Conservation (phyloP, 495 filamentous ascomycete species). For the Halenospora varia region DNA sequence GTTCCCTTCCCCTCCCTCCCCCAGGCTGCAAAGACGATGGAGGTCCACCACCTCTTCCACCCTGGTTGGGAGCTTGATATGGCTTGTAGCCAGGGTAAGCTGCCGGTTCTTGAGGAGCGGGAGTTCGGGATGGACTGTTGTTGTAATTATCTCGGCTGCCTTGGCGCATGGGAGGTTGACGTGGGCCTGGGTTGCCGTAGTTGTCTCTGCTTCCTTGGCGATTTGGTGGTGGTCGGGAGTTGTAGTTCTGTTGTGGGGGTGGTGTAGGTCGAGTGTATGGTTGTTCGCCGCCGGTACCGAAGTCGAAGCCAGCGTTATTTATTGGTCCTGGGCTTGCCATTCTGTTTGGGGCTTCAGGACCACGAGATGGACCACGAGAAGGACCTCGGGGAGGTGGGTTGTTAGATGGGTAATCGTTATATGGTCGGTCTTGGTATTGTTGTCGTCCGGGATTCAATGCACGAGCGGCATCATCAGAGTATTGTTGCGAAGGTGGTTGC, state of each 20-base stretch:
- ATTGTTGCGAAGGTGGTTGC: conserved; percentile 17
- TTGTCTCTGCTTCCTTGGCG: conserved; percentile 7
- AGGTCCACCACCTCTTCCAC: neutral
- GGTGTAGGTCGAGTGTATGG: conserved; percentile 7
- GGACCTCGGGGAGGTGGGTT: conserved; percentile 14
- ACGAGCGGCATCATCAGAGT: conserved; percentile 13
- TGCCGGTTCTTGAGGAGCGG: conserved; percentile 12
- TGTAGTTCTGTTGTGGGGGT: conserved; percentile 12
- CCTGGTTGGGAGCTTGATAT: conserved; percentile 8
- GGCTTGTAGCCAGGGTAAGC: conserved; percentile 16
- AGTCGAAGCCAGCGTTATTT: conserved; percentile 25
- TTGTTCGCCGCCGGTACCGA: conserved; percentile 11
- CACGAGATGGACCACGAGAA: conserved; percentile 11
- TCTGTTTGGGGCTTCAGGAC: neutral
- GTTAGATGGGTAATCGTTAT: conserved; percentile 13
- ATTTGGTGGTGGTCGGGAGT: neutral
- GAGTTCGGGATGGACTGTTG: conserved; percentile 12
- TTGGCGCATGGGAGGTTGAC: conserved; percentile 9
- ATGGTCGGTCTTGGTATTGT: conserved; percentile 15
- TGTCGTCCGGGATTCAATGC: conserved; percentile 16
- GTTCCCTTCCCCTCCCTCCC: conserved; percentile 10
- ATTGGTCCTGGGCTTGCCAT: conserved; percentile 16
- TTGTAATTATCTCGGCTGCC: conserved; percentile 4
- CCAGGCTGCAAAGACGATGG: neutral
- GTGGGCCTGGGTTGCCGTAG: conserved; percentile 2